Evolutionary conservation across 768 basidiomycete genomes (phyloP), one percentile per base, ranked within the genome.

Genomic region (Coprinellus micaceus): DNA sequence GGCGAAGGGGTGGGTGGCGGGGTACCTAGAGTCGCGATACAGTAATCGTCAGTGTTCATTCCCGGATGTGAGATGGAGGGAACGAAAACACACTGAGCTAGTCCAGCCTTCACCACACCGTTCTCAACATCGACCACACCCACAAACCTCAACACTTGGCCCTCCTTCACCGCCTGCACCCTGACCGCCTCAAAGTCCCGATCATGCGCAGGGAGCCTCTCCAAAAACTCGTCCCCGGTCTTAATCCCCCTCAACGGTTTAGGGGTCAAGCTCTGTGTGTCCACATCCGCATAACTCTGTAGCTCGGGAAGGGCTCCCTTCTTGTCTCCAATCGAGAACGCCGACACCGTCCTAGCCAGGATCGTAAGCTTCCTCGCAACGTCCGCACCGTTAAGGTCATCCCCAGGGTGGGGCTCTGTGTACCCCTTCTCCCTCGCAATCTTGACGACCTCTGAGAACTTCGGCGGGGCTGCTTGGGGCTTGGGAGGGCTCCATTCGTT

Each of bases 361-460:
- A 99, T 99, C 52, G 94, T 94, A 47, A 99, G 83, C 71, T 99
- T 99, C 44, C 97, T 86, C 2, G 95, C 95, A 46, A 99, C 97
- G 70, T 99, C 97, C 30, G 90, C 89, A 4, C 97, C 97, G 60
- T 93, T 95, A 43, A 99, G 85, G 69, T 99, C 97, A 65, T 98
- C 96, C 28, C 88, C 90, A 0, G 97, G 97, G 69, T 99, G 92
- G 4, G 97, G 97, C 77, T 99, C 97, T 94, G 97, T 99, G 73
- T 95, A 99, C 1, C 97, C 97, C 63, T 92, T 91, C 65, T 91
- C 89, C 47, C 92, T 87, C 4, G 97, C 97, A 36, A 85, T 70
- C 57, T 82, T 82, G 54, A 99, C 96, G 33, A 98, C 87, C 24
- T 91, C 86, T 4, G 94, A 96, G 74, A 99, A 98, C 26, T 75